A percentile compares a stretch with the other conserved stretches of the same genome.
Evolutionary conservation across 805 yeast genomes (phyloP).

Genomic region (Candida odintsovae): DNA sequence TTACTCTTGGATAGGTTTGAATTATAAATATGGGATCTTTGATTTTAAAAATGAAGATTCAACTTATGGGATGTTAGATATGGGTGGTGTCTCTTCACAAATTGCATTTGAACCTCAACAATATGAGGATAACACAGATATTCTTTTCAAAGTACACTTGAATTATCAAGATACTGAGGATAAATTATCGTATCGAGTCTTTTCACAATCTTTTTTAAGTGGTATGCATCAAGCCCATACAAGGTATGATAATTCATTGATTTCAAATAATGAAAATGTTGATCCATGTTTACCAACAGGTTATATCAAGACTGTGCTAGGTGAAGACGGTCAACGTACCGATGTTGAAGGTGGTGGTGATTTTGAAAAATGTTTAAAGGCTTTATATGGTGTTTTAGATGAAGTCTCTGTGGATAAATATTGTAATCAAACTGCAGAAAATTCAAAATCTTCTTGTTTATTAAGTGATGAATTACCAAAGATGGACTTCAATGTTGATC

Average conservation of each 20-base stretch:
- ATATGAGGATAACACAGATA: conserved; percentile 39
- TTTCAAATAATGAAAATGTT: conserved; percentile 8
- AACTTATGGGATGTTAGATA: conserved; percentile 81
- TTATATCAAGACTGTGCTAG: conserved; percentile 19
- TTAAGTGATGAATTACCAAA: conserved; percentile 48
- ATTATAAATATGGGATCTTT: conserved; percentile 45
- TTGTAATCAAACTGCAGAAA: conserved; percentile 17
- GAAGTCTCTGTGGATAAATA: conserved; percentile 17
- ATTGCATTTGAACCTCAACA: conserved; percentile 55
- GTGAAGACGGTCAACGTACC: conserved; percentile 10
- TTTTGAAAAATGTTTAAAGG: conserved; percentile 40
- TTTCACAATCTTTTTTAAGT: conserved; percentile 52
- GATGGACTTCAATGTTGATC: conserved; percentile 49
- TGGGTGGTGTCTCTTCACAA: conserved; percentile 97
- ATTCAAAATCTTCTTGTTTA: conserved; percentile 37
- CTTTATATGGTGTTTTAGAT: conserved; percentile 40
- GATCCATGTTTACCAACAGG: conserved; percentile 60
- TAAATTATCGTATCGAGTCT: conserved; percentile 35
- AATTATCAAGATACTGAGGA: conserved; percentile 24
- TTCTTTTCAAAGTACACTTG: conserved; percentile 41
- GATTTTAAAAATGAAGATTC: conserved; percentile 26
- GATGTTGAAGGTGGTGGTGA: conserved; percentile 47
- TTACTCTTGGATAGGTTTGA: conserved; percentile 62
- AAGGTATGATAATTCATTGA: conserved; percentile 37
- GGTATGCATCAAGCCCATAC: conserved; percentile 54